Evolutionary conservation across 371 early-diverging fungal genomes (phyloP).

Genomic region (Syncephalastrum contaminatum): DNA sequence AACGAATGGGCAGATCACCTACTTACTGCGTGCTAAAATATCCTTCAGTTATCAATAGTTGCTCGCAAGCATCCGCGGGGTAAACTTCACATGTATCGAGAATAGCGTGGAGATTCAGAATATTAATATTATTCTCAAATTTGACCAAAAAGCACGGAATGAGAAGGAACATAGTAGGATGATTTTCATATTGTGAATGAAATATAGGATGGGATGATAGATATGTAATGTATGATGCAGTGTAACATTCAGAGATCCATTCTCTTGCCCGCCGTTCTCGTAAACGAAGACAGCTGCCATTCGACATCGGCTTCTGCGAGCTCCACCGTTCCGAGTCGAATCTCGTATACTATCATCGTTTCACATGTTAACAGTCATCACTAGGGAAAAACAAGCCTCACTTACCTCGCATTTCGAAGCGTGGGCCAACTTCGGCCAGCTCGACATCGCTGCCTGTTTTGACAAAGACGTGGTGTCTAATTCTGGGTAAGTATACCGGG

Average conservation of each 20-base stretch:
- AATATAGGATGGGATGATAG: too few relatives aligned
- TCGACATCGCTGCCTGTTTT: slow-evolving; percentile 89
- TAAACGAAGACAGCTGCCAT: slow-evolving; percentile 96
- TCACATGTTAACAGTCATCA: not conserved
- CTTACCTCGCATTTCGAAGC: slow-evolving; percentile 95
- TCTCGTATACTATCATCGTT: slow-evolving; percentile 76
- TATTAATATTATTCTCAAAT: too few relatives aligned
- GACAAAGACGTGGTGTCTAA: slow-evolving; percentile 91
- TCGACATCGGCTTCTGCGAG: slow-evolving; percentile 95
- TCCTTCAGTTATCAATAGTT: too few relatives aligned
- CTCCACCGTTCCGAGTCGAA: slow-evolving; percentile 94
- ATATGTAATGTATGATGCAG: too few relatives aligned
- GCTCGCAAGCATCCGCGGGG: too few relatives aligned
- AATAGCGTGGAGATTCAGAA: too few relatives aligned
- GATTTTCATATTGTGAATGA: too few relatives aligned
- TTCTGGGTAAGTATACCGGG: not conserved
- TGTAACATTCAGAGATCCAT: slow-evolving; percentile 56
- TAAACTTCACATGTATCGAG: too few relatives aligned
- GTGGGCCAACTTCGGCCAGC: slow-evolving; percentile 96
- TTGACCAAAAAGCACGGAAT: too few relatives aligned
- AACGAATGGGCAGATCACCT: too few relatives aligned
- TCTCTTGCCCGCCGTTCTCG: slow-evolving; percentile 92
- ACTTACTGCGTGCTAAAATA: too few relatives aligned
- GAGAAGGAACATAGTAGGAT: too few relatives aligned
- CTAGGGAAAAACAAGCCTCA: not conserved